Base-by-base conservation (phyloP, 78 protist genomes). In the Polysphondylium violaceum region DNA sequence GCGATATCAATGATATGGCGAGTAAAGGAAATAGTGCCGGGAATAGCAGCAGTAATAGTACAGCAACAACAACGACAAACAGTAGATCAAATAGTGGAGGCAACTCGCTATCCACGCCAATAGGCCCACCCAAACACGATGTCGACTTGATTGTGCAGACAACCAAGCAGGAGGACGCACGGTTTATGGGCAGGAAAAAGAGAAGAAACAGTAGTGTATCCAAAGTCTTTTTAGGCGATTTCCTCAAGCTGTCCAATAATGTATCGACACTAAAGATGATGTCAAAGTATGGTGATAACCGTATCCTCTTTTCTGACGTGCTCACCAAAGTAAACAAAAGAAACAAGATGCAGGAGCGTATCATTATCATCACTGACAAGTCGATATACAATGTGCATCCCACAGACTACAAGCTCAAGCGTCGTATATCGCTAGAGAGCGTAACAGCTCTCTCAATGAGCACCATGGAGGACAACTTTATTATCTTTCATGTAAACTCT, bases 311-410 rank as follows among this genome's bases (percentile, higher is more conserved):
- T 56, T 94, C 96, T 27, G 98, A 94, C 53, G 89, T 96, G 17
- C 44, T 96, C 23, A 59, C 86, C 25, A 96, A 96, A 69, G 88
- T 96, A 21, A 96, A 96, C 92, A 96, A 95, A 67, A 60, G 97
- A 35, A 92, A 95, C 77, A 94, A 91, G 51, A 94, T 95, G 94
- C 98, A 96, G 71, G 92, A 94, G 74, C 64, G 98, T 36, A 89
- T 94, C 19, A 56, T 96, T 8, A 73, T 96, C 11, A 33, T 93
- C 0, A 95, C 96, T 17, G 96, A 94, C n/a, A 40, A 44, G 23
- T 94, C 93, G 33, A 35, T 96, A 16, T 96, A 94, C 74, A 95
- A 95, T 63, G 93, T 95, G 16, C 86, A 93, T 31, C 97, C 97
- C 5, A 74, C 0, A n/a, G 86, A 72, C 51, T 92, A 95, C 41